Evolutionary conservation across 2,329 filamentous ascomycete species (phyloP), one percentile per base, ranked within the genome.

Genomic region (Monilinia aucupariae): DNA sequence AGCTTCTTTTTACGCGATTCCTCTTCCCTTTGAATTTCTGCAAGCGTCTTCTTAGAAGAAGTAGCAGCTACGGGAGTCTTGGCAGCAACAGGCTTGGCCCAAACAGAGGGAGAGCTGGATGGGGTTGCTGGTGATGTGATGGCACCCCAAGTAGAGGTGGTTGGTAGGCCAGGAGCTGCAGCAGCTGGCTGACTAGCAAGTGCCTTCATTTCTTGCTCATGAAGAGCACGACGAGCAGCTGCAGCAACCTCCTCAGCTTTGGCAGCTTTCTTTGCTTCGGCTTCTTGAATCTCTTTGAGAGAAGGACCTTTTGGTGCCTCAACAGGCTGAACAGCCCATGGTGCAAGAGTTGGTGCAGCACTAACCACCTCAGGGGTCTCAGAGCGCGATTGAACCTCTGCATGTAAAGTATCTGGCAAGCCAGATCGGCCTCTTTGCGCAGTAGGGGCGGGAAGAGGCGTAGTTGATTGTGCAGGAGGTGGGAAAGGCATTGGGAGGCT

Each of bases 21-120:
- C 73, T 99, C 94, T 77, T 99, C 94, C 67, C 92, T 92, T 75
- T 97, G 94, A 64, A 99, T 97, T 69, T 97, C 93, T 30, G 92
- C 91, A 51, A 97, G 81, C 0, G 92, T 96, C 83, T 97, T 97
- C 80, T 96, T 94, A 77, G 73, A 49, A 30, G 25, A 74, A n/a
- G 64, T 69, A 53, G 65, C 68, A 13, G 76, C 68, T 34, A 73
- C 68, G 56, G 73, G 74, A 45, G 74, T 69, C 70, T 80, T 82
- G 59, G 68, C 51, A 50, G 76, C 73, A 30, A 73, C 70, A 45
- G 80, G 74, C 71, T 84, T 87, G 48, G 76, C 76, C 81, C 81
- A 83, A 12, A 77, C 68, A 30, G 73, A 74, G 17, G 77, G 64
- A 37, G 67, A 59, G 60, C 62, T 68, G 10, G 66, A 65, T 59